Conservation (phyloP, 2,329 filamentous ascomycete species). For the Epichloe sibirici region DNA sequence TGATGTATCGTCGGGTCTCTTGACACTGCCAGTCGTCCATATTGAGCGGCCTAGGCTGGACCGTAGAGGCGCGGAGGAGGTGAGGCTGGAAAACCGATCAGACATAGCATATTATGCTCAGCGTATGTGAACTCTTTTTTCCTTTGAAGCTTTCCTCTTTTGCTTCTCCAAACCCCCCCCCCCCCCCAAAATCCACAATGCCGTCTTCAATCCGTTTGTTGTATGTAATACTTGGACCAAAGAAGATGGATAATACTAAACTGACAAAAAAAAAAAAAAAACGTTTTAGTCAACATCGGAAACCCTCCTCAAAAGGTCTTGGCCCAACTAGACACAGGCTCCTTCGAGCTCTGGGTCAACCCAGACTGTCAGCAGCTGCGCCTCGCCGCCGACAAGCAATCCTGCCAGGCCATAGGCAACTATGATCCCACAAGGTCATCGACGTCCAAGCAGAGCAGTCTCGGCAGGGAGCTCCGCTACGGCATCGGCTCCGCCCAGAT, state of each 20-base stretch:
- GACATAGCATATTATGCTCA: slow-evolving; percentile 43
- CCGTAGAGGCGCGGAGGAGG: slow-evolving; percentile 30
- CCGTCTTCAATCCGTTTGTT: too few species aligned
- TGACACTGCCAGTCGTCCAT: slow-evolving; percentile 20
- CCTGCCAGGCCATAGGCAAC: slow-evolving; percentile 33
- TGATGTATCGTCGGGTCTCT: slow-evolving; percentile 8
- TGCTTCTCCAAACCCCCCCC: too few species aligned
- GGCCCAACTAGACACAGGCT: slow-evolving; percentile 47
- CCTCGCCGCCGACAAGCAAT: slow-evolving; percentile 27
- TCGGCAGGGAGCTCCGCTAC: slow-evolving; percentile 32
- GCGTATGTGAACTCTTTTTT: slow-evolving; percentile 18
- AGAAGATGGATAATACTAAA: too few species aligned
- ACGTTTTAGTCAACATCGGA: slow-evolving; percentile 33
- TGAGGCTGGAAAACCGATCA: slow-evolving; percentile 35
- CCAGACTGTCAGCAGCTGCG: slow-evolving; percentile 39
- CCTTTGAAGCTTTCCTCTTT: too few species aligned
- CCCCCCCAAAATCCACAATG: background rate
- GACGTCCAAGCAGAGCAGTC: slow-evolving; percentile 20
- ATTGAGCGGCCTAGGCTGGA: slow-evolving; percentile 20
- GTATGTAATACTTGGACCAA: too few species aligned
- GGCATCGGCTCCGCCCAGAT: slow-evolving; percentile 40
- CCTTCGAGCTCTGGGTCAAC: slow-evolving; percentile 52
- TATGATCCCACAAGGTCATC: slow-evolving; percentile 32
- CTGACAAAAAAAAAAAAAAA: slow-evolving; percentile 18
- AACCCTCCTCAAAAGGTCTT: slow-evolving; percentile 40